These are phyloP conservation scores for Acanthamoeba healyi DNA, from an alignment of 208 protist species.

Conservation along the genomic window DNA sequence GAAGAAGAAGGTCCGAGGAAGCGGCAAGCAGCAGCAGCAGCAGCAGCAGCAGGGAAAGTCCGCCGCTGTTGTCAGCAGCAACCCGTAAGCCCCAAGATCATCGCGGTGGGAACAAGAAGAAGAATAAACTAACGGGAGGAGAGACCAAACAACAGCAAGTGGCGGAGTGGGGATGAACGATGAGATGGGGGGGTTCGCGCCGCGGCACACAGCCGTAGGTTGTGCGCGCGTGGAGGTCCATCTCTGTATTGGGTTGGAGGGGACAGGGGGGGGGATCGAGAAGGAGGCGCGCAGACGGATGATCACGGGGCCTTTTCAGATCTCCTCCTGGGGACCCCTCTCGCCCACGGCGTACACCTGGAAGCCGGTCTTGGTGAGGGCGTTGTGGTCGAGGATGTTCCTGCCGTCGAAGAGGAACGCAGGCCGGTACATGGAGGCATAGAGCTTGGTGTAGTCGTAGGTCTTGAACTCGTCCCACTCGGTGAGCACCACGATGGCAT, in stretches of 20 bases:
- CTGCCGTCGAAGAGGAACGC: constrained; percentile 97
- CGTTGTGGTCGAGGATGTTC: constrained; percentile 91
- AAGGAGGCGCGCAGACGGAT: too few relatives aligned
- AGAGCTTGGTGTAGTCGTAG: constrained; percentile 86
- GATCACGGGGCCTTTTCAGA: not conserved
- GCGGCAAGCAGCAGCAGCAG: not conserved
- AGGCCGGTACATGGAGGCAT: constrained; percentile 95
- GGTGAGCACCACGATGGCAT: constrained; percentile 96
- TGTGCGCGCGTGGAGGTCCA: not conserved
- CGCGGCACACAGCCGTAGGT: not conserved
- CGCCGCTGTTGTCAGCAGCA: too few relatives aligned
- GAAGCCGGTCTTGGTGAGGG: constrained; percentile 94
- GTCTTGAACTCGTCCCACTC: constrained; percentile 98
- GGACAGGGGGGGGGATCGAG: too few relatives aligned
- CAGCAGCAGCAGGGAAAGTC: not conserved
- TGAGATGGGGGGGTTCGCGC: too few relatives aligned
- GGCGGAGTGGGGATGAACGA: too few relatives aligned
- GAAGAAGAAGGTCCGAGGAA: not conserved
- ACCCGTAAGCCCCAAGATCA: too few relatives aligned
- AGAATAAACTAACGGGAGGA: not conserved
- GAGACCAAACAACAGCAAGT: not conserved
- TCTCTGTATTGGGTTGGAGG: not conserved
- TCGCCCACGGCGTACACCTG: constrained; percentile 93
- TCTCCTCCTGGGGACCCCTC: not conserved
- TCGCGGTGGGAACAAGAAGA: too few relatives aligned